A percentile compares a stretch with the other conserved stretches of the same genome.
These are phyloP conservation scores for Linaria vulgaris DNA, from an alignment of 257 asterid species.

Conservation along the genomic window DNA sequence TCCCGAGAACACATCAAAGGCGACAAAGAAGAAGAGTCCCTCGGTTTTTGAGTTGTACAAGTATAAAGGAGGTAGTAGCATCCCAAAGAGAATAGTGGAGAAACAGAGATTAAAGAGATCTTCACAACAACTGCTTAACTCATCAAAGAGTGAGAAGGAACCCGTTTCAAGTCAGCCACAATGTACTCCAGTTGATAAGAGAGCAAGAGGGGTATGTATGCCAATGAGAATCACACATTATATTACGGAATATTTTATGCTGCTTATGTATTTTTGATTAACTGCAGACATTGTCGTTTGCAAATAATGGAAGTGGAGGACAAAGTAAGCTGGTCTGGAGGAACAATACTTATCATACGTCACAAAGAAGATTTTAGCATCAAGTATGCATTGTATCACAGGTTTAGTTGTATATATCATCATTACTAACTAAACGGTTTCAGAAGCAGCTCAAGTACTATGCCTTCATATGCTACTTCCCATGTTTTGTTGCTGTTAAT, in stretches of 20 bases:
- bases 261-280: slow-evolving; percentile 27
- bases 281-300: slow-evolving; percentile 78
- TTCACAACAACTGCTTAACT: slow-evolving; percentile 40
- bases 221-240: slow-evolving; percentile 21
- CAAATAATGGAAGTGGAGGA: slow-evolving; percentile 75
- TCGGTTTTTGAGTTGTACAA: slow-evolving; percentile 73
- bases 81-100: slow-evolving; percentile 44
- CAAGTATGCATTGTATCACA: slow-evolving; percentile 16
- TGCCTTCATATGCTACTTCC: slow-evolving; percentile 19
- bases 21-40: slow-evolving; percentile 74
- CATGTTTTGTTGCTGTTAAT: slow-evolving; percentile 27
- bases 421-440: slow-evolving; percentile 28
- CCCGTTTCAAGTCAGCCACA: slow-evolving; percentile 44
- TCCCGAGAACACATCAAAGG: slow-evolving; percentile 44
- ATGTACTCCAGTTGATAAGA: slow-evolving; percentile 86
- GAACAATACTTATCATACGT: slow-evolving; percentile 42
- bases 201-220: slow-evolving; percentile 71
- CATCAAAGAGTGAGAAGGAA: slow-evolving; percentile 47
- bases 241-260: slow-evolving; percentile 17
- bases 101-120: slow-evolving; percentile 54
- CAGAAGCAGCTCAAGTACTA: slow-evolving; percentile 30
- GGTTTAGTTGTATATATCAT: slow-evolving; percentile 9
- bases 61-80: slow-evolving; percentile 55
- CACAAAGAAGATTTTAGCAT: slow-evolving; percentile 40
- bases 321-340: slow-evolving; percentile 89